Evolutionary conservation across 1,284 basidiomycete species (phyloP).

Genomic region (Irpex rosettiformis): DNA sequence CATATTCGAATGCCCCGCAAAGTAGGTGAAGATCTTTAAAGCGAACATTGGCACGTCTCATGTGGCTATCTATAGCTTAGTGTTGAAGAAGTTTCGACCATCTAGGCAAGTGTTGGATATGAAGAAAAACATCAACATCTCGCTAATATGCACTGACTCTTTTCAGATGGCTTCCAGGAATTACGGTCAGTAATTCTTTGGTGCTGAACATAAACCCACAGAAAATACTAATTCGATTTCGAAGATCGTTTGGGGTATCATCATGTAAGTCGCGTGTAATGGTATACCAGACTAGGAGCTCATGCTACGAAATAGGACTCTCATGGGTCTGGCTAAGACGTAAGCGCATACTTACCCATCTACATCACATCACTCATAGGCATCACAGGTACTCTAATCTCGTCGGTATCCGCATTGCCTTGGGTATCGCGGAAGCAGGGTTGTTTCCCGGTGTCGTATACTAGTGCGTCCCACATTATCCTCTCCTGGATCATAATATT

Average conservation of each 20-base stretch:
- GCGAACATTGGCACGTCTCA: neutral
- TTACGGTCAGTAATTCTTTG: slow-evolving; percentile 22
- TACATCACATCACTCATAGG: neutral
- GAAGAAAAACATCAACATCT: neutral
- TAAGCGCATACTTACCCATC: slow-evolving; percentile 19
- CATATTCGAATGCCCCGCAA: slow-evolving; percentile 58
- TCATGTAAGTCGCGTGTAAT: slow-evolving; percentile 44
- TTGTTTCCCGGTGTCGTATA: slow-evolving; percentile 68
- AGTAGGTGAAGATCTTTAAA: slow-evolving; percentile 34
- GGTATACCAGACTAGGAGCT: slow-evolving; percentile 36
- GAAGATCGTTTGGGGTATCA: slow-evolving; percentile 26
- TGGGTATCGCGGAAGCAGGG: slow-evolving; percentile 69
- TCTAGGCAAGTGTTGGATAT: slow-evolving; percentile 17
- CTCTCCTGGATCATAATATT: neutral
- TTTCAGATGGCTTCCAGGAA: slow-evolving; percentile 27
- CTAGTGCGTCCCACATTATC: slow-evolving; percentile 34
- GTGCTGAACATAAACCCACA: neutral
- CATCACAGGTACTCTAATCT: slow-evolving; percentile 53
- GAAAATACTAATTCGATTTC: neutral
- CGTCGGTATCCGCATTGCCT: slow-evolving; percentile 52
- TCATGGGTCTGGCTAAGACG: slow-evolving; percentile 69
- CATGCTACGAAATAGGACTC: slow-evolving; percentile 43
- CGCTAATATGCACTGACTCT: neutral
- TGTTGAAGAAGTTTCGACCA: slow-evolving; percentile 32
- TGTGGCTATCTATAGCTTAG: slow-evolving; percentile 20